Evolutionary conservation across 305 asterid genomes (phyloP).

Genomic region (Fraxinus baroniana): DNA sequence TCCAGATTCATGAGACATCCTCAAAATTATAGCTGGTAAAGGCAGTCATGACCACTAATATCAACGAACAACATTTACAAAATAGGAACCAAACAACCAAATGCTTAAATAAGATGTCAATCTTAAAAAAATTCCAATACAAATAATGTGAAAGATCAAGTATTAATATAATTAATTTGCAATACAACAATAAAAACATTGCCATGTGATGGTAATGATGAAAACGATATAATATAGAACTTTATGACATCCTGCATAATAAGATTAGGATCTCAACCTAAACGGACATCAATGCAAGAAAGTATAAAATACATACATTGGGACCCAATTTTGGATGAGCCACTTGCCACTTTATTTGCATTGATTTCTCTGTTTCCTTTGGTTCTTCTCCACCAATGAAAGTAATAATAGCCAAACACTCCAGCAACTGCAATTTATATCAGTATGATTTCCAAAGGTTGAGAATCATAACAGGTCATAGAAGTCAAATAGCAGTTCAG

Average conservation of each 20-base stretch:
- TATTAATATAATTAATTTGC: neutral
- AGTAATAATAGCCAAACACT: constrained; percentile 80
- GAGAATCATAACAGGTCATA: neutral
- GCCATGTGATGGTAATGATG: neutral
- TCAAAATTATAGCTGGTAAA: neutral
- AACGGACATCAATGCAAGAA: constrained; percentile 2
- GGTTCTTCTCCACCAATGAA: constrained; percentile 90
- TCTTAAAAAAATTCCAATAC: neutral
- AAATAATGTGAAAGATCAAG: neutral
- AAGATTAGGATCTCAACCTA: neutral
- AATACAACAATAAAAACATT: neutral
- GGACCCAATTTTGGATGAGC: constrained; percentile 89
- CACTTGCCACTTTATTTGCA: constrained; percentile 93
- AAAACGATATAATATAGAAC: too few relatives aligned
- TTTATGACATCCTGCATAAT: too few relatives aligned
- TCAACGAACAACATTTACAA: neutral
- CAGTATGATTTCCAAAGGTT: constrained; percentile 14
- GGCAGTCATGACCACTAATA: neutral
- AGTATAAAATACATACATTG: constrained; percentile 56
- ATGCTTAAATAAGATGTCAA: neutral
- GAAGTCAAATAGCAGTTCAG: constrained; percentile 22
- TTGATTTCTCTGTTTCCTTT: constrained; percentile 71
- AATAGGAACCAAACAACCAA: neutral
- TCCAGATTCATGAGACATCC: constrained; percentile 12
- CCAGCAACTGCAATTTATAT: constrained; percentile 55